These are phyloP conservation scores for Knoxia roxburghii DNA, from an alignment of 257 asterid species.

Conservation along the genomic window DNA sequence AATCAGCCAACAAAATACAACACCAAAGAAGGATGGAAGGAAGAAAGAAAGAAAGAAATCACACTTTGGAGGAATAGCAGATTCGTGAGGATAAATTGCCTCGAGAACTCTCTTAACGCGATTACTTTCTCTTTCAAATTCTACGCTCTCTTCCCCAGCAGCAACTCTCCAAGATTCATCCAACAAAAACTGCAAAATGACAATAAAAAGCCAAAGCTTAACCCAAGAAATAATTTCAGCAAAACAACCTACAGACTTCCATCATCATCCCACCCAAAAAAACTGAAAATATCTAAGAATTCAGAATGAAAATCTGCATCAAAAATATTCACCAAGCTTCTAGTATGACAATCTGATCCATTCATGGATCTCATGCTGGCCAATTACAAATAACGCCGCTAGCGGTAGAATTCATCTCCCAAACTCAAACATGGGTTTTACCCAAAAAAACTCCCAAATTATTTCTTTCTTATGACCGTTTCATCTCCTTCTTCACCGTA, in stretches of 20 bases:
- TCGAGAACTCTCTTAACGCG: slow-evolving; percentile 80
- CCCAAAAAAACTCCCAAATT: slow-evolving; percentile 42
- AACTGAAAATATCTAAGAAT: neutral
- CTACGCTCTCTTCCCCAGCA: slow-evolving; percentile 86
- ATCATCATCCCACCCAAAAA: neutral
- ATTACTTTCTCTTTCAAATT: slow-evolving; percentile 47
- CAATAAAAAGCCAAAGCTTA: neutral
- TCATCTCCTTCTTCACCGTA: no score
- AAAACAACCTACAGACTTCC: neutral
- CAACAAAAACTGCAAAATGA: slow-evolving; percentile 46
- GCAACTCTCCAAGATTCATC: slow-evolving; percentile 56
- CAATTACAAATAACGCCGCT: slow-evolving; percentile 9
- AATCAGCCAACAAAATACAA: slow-evolving; percentile 10
- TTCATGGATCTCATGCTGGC: slow-evolving; percentile 16
- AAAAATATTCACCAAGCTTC: neutral
- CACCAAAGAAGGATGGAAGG: no score
- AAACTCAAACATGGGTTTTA: slow-evolving; percentile 22
- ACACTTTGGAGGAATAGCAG: slow-evolving; percentile 86
- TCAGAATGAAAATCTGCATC: neutral
- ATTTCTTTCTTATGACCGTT: no score
- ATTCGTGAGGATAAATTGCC: slow-evolving; percentile 90
- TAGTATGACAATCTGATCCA: neutral
- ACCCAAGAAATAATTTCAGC: neutral
- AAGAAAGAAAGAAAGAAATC: slow-evolving; percentile 17
- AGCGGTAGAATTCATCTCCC: neutral